Evolutionary conservation across 306 rosid genomes (phyloP).

Genomic region (Glycine soja): DNA sequence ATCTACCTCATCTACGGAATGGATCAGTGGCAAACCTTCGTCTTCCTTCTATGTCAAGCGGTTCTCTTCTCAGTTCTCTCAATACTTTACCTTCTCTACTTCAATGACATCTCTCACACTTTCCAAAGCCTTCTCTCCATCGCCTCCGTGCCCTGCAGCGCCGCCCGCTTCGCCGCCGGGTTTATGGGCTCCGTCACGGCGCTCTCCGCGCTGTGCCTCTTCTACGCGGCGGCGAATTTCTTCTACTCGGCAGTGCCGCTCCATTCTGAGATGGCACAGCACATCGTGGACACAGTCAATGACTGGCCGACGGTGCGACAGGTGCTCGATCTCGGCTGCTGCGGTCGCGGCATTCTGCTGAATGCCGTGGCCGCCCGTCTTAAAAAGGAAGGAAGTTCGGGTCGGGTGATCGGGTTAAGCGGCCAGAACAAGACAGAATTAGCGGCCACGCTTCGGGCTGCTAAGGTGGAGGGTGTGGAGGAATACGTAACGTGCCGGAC

Average conservation of each 20-base stretch:
- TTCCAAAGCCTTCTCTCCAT: background rate
- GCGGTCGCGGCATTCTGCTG: background rate
- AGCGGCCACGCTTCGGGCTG: constrained; percentile 8
- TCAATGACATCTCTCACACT: background rate
- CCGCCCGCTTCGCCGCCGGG: background rate
- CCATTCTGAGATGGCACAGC: background rate
- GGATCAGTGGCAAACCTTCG: constrained; percentile 32
- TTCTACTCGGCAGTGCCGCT: constrained; percentile 19
- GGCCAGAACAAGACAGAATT: background rate
- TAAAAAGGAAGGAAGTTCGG: background rate
- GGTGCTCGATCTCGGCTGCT: background rate
- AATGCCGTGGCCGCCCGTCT: background rate
- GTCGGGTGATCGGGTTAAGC: background rate
- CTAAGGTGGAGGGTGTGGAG: background rate
- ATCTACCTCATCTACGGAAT: constrained; percentile 29
- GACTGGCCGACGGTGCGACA: background rate
- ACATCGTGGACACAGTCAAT: background rate
- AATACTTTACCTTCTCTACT: background rate
- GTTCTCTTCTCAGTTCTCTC: constrained; percentile 4
- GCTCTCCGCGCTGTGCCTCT: constrained; percentile 1
- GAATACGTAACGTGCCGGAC: constrained; percentile 18
- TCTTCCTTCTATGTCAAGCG: constrained; percentile 20
- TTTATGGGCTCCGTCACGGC: constrained; percentile 17
- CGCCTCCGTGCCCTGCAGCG: background rate
- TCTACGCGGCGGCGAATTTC: constrained; percentile 24